phyloP scores from a whole-genome alignment of 1,284 basidiomycete genomes.

The Rhodotorula mucilaginosa region DNA sequence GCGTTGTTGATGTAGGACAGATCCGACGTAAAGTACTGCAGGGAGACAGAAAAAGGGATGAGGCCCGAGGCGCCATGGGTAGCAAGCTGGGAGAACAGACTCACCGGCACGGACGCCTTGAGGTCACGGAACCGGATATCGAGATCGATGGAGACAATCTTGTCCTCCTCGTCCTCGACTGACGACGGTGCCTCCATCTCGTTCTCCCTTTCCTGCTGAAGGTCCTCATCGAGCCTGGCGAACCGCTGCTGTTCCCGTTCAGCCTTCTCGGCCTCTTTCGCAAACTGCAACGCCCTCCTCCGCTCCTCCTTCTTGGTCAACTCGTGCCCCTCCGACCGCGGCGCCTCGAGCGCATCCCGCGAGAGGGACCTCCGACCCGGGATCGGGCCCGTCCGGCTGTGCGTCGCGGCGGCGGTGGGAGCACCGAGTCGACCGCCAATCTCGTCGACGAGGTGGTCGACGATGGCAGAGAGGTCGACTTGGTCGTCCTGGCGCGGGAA shows the following conservation, averaged over 20 bases:
- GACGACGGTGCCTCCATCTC: constrained; percentile 40
- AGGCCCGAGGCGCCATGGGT: not conserved
- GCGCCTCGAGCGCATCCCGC: constrained; percentile 35
- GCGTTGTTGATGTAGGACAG: constrained; percentile 91
- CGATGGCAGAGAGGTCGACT: constrained; percentile 71
- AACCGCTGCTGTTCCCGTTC: not conserved
- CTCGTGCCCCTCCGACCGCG: constrained; percentile 20
- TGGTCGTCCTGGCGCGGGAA: constrained; percentile 70
- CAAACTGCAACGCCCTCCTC: constrained; percentile 20
- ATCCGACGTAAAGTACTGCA: constrained; percentile 70
- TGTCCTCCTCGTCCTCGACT: constrained; percentile 47
- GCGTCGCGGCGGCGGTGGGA: constrained; percentile 8
- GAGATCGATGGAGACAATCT: constrained; percentile 73
- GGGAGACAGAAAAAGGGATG: not conserved
- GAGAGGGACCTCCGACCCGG: constrained; percentile 26
- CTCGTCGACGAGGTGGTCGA: constrained; percentile 86
- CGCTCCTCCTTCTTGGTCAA: constrained; percentile 45
- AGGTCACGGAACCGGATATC: constrained; percentile 93
- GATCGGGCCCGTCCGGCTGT: constrained; percentile 13
- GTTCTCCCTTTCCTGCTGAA: not conserved
- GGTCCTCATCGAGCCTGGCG: not conserved
- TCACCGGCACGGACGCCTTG: constrained; percentile 82
- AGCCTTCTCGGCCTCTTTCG: constrained; percentile 16
- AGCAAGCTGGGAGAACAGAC: not conserved
- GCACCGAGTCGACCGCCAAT: constrained; percentile 51